Percentiles rank a stretch among this genome's conserved stretches.
phyloP scores from a whole-genome alignment of 2,329 filamentous ascomycete species.

The Tolypocladium ovalisporum region DNA sequence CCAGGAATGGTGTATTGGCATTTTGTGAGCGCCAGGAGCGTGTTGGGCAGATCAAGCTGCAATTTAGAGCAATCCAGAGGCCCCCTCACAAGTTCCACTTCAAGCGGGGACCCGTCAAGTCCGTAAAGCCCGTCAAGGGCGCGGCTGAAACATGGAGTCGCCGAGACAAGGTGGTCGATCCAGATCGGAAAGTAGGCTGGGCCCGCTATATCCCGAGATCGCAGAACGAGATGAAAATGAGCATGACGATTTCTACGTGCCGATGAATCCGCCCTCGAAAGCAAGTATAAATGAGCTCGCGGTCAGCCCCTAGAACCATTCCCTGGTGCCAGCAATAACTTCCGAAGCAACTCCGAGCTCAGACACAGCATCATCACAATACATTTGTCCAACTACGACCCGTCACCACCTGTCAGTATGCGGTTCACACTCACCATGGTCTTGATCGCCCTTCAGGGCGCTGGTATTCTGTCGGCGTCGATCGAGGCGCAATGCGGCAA shows the following conservation, averaged over 20 bases:
- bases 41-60: not conserved
- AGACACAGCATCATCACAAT: too few relatives aligned
- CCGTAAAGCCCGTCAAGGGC: not conserved
- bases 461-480: not conserved
- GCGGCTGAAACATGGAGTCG: not conserved
- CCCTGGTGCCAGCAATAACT: not conserved
- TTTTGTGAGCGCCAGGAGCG: not conserved
- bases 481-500: not conserved
- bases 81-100: not conserved
- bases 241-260: not conserved
- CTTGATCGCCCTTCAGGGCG: not conserved
- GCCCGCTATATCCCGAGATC: not conserved
- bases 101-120: not conserved
- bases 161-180: not conserved
- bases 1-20: not conserved
- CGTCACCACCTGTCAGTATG: not conserved
- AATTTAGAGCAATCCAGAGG: not conserved
- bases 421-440: not conserved
- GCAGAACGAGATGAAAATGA: not conserved
- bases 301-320: not conserved
- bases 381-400: too few relatives aligned
- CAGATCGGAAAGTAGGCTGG: not conserved
- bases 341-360: not conserved
- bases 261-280: not conserved
- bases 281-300: not conserved